Conservation (phyloP, 2,329 filamentous ascomycete species). For the Alternaria brassicae region DNA sequence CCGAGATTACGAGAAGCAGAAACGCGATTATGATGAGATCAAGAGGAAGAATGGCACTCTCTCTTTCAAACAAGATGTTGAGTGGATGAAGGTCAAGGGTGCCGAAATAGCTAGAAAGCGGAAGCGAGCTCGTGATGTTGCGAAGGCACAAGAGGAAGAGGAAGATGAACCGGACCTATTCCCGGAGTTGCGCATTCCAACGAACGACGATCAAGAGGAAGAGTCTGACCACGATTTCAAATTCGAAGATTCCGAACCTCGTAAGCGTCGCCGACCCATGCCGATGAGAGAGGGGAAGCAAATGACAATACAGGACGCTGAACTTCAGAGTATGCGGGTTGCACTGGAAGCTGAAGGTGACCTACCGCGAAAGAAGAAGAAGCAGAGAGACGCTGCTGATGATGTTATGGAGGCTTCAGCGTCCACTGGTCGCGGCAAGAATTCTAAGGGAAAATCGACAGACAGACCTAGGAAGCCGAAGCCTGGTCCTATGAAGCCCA, state of each 20-base stretch:
- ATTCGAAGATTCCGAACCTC: conserved; percentile 3
- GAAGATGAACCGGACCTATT: conserved; percentile 21
- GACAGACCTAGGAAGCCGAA: conserved; percentile 8
- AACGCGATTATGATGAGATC: conserved; percentile 30
- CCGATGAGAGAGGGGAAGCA: conserved; percentile 21
- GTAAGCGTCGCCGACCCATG: conserved; percentile 24
- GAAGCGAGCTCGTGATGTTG: conserved; percentile 28
- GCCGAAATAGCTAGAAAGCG: conserved; percentile 27
- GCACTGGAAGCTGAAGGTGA: conserved; percentile 36
- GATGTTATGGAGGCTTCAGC: conserved; percentile 1
- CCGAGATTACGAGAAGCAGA: conserved; percentile 27
- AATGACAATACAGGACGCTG: conserved; percentile 35
- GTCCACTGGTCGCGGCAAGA: conserved; percentile 3
- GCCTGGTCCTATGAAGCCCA: not conserved
- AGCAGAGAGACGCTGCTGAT: conserved; percentile 9
- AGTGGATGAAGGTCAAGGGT: conserved; percentile 36
- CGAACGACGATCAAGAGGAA: conserved; percentile 6
- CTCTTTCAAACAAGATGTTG: conserved; percentile 35
- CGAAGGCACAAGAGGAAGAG: conserved; percentile 15
- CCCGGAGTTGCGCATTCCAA: conserved; percentile 1
- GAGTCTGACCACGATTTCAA: conserved; percentile 15
- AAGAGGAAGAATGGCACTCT: conserved; percentile 26
- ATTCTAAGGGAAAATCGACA: conserved; percentile 12
- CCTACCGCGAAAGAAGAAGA: conserved; percentile 35
- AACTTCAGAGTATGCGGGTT: conserved; percentile 40